Base-by-base conservation (phyloP, 192 early-diverging fungal genomes). In the Piromyces finnis region DNA sequence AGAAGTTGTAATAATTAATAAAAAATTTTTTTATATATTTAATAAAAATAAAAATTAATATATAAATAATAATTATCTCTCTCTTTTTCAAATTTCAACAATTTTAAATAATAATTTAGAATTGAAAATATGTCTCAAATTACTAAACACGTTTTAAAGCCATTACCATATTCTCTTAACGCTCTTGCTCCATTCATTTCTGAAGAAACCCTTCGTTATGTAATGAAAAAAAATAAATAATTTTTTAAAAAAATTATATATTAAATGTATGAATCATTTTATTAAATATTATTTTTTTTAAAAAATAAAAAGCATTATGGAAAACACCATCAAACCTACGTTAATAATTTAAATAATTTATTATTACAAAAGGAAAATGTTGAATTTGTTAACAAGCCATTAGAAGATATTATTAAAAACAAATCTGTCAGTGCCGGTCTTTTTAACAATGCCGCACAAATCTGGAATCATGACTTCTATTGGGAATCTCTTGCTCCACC, bases 401-500 rank as follows among this genome's bases (percentile, higher is more conserved):
- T 51, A 22, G 18, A 22, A 22, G 41, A 51, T 5, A 51, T 51
- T 51, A 51, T 51, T 51, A 17, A 51, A 51, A 51, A 51, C 18
- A 51, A 51, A 18, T 37, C 81, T 83, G 13, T 26, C 35, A 32
- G 18, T 51, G 29, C 32, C 12, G 82, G 82, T 12, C 81, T 83
- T 28, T 83, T 82, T 77, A 83, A 83, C 32, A 32, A 29, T 28
- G 82, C 82, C 14, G 82, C 82, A 16, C 82, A 83, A 78, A 32
- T 77, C 36, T 83, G 30, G 51, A 83, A 83, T 26, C 82, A 83
- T 82, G 59, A 81, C 13, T 83, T 83, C n/a, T 83, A 83, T 30
- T 83, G 82, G 82, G 18, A 51, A 22, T 51, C 41, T 51, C 41
- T 51, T 51, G 18, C 41, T 22, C 41, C 41, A 17, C 41, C 41